These are phyloP conservation scores for Lodderomyces orthopsilosis DNA, from an alignment of 1,139 yeast species.

Conservation along the genomic window DNA sequence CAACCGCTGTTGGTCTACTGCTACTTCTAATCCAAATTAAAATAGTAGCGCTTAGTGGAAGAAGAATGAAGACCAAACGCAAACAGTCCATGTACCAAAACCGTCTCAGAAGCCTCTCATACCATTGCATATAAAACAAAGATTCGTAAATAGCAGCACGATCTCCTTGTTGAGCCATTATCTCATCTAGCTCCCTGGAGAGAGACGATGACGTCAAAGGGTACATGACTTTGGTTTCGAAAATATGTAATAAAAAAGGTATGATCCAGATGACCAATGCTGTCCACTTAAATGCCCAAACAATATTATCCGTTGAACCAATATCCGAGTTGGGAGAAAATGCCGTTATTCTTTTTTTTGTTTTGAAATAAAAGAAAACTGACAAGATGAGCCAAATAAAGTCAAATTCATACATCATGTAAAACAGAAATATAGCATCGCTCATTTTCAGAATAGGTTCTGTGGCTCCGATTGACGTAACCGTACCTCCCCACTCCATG, in stretches of 20 bases:
- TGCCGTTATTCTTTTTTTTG: constrained; percentile 26
- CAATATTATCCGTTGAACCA: constrained; percentile 19
- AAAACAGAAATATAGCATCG: neutral
- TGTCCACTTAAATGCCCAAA: constrained; percentile 28
- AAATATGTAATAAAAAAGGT: constrained; percentile 17
- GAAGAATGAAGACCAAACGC: neutral
- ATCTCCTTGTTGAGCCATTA: neutral
- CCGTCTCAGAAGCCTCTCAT: too few species aligned
- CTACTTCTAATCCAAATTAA: neutral
- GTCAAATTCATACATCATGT: constrained; percentile 6
- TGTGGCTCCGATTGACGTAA: neutral
- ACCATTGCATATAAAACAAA: neutral
- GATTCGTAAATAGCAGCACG: neutral
- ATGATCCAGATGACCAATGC: constrained; percentile 27
- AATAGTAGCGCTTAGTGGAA: neutral
- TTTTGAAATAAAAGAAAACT: constrained; percentile 25
- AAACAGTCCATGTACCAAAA: too few species aligned
- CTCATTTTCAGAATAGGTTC: neutral
- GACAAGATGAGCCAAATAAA: constrained; percentile 18
- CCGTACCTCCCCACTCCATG: neutral
- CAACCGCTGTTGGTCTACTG: neutral
- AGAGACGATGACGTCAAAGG: neutral
- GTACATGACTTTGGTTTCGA: neutral
- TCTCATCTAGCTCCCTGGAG: neutral
- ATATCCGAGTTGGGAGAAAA: constrained; percentile 27